These are phyloP conservation scores for Fraxinus sp. DNA, from an alignment of 305 asterid genomes.

Conservation along the genomic window DNA sequence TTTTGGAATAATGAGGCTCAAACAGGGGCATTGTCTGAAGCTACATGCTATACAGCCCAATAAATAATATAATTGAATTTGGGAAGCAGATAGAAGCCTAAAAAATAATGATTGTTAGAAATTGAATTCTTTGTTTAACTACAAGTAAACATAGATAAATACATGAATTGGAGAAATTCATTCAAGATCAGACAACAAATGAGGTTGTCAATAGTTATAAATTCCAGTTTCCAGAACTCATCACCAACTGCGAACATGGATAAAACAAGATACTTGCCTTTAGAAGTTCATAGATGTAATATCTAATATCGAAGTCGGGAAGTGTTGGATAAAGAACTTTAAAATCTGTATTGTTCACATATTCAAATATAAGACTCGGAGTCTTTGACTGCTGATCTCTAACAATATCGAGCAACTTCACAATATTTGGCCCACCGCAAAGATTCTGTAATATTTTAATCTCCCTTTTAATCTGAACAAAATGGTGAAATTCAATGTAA, in stretches of 20 bases:
- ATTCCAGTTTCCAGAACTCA: neutral
- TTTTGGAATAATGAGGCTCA: too few species aligned
- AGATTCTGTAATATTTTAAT: constrained; percentile 87
- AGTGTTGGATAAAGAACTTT: constrained; percentile 84
- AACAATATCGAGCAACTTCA: constrained; percentile 85
- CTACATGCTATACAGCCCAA: neutral
- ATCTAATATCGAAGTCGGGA: constrained; percentile 74
- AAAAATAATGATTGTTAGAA: constrained; percentile 5
- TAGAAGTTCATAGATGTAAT: constrained; percentile 76
- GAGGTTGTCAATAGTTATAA: neutral
- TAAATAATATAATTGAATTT: neutral
- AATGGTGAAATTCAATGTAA: constrained; percentile 21
- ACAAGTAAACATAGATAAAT: neutral
- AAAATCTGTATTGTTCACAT: constrained; percentile 84
- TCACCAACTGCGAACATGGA: constrained; percentile 8
- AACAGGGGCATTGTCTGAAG: neutral
- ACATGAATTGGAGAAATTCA: neutral
- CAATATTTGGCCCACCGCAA: constrained; percentile 92
- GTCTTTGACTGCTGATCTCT: constrained; percentile 94
- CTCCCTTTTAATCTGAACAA: constrained; percentile 90
- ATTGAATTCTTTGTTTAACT: neutral
- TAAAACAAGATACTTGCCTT: constrained; percentile 45
- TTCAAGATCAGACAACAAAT: neutral
- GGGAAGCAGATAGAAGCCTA: neutral
- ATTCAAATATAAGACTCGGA: constrained; percentile 84